phyloP scores from a whole-genome alignment of 2,329 filamentous ascomycete genomes.

The Capronia americana region DNA sequence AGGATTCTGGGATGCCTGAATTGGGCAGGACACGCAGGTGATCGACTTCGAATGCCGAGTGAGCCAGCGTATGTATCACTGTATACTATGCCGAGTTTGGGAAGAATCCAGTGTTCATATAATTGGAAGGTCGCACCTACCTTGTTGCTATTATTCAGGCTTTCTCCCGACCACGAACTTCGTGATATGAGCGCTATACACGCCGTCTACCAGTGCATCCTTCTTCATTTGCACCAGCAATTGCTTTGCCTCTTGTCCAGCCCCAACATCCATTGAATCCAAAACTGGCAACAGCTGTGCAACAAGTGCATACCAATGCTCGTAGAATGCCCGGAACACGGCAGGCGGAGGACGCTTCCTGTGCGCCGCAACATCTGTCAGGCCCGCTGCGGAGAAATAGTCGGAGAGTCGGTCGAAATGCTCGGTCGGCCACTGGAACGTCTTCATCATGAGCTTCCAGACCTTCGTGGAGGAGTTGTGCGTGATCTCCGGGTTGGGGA shows the following conservation, averaged over 20 bases:
- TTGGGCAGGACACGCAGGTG: neutral
- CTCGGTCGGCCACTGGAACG: constrained; percentile 19
- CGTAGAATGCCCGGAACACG: constrained; percentile 21
- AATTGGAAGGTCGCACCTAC: neutral
- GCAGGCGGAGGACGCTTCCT: constrained; percentile 18
- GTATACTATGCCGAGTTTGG: neutral
- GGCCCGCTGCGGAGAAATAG: constrained; percentile 18
- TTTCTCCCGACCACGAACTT: constrained; percentile 20
- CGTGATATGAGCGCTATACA: constrained; percentile 25
- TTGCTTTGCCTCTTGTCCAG: constrained; percentile 13
- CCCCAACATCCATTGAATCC: constrained; percentile 18
- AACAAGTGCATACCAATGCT: constrained; percentile 25
- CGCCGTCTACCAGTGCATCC: constrained; percentile 16
- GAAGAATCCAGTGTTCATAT: neutral
- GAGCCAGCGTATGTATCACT: neutral
- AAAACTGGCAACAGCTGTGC: constrained; percentile 19
- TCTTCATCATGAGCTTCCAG: constrained; percentile 26
- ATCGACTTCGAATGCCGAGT: neutral
- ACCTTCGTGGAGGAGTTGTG: constrained; percentile 22
- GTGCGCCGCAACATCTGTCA: constrained; percentile 13
- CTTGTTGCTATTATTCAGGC: neutral
- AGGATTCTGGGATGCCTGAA: neutral
- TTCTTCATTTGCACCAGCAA: constrained; percentile 22
- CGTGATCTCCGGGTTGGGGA: constrained; percentile 17
- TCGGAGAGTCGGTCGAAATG: constrained; percentile 17